These are phyloP conservation scores for Paramyrothecium roridum DNA, from an alignment of 2,329 filamentous ascomycete genomes.

Conservation along the genomic window DNA sequence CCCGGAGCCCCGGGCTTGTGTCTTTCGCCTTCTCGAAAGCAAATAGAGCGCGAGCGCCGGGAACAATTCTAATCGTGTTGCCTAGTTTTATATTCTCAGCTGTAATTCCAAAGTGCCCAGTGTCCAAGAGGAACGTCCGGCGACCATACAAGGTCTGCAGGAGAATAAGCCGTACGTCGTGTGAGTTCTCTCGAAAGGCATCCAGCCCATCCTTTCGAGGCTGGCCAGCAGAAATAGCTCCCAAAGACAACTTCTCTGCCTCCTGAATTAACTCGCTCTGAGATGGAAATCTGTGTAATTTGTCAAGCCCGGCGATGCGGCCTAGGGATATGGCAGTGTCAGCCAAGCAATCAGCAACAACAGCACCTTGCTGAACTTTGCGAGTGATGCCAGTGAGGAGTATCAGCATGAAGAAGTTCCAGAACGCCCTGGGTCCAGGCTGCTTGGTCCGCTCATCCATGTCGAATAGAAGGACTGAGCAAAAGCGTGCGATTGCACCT, in stretches of 20 bases:
- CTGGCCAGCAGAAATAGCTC: neutral
- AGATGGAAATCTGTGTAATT: neutral
- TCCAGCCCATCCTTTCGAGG: neutral
- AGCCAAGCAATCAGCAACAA: neutral
- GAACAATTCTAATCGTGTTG: neutral
- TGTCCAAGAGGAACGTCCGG: neutral
- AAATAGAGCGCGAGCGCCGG: neutral
- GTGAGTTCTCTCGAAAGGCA: neutral
- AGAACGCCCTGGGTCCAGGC: neutral
- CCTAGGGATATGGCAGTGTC: neutral
- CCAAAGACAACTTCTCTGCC: neutral
- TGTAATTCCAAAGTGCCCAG: neutral
- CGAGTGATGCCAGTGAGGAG: neutral
- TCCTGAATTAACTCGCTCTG: neutral
- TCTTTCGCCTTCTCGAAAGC: neutral
- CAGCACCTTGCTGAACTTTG: neutral
- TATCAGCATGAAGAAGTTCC: neutral
- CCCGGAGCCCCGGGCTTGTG: neutral
- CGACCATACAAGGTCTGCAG: neutral
- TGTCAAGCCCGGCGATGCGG: neutral
- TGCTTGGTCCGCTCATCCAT: neutral
- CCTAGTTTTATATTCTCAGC: neutral
- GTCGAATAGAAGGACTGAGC: neutral
- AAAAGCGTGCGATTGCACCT: neutral
- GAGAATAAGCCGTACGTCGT: neutral